These are phyloP conservation scores for Sugiyamaella neomexicana DNA, from an alignment of 1,139 yeast species.

Conservation along the genomic window DNA sequence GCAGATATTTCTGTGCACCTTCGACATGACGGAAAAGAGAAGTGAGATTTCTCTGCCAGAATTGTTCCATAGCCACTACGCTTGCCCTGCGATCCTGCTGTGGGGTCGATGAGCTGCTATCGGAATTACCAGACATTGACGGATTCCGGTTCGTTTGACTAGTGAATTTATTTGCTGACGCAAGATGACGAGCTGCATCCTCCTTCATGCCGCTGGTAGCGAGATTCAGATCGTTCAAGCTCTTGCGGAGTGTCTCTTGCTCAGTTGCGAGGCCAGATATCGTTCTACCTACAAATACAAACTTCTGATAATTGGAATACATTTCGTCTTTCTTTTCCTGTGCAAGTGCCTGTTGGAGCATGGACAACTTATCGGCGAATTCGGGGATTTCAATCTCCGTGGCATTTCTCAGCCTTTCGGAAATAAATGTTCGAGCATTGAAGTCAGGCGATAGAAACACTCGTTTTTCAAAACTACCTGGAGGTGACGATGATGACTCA, in stretches of 20 bases:
- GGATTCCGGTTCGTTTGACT: not conserved
- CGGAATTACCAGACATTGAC: not conserved
- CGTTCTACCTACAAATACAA: constrained; percentile 66
- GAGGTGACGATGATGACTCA: not conserved
- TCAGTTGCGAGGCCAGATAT: constrained; percentile 64
- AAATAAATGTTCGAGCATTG: constrained; percentile 54
- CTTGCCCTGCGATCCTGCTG: constrained; percentile 51
- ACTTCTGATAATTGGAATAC: constrained; percentile 70
- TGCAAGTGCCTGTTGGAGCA: constrained; percentile 56
- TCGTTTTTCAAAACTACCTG: constrained; percentile 13
- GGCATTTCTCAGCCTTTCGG: constrained; percentile 58
- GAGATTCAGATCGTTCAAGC: constrained; percentile 61
- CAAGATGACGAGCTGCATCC: constrained; percentile 52
- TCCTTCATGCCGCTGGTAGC: constrained; percentile 67
- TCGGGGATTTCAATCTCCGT: constrained; percentile 73
- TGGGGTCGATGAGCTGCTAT: constrained; percentile 10
- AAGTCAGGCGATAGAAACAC: constrained; percentile 39
- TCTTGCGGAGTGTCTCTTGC: constrained; percentile 58
- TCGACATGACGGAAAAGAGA: constrained; percentile 80
- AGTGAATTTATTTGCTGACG: not conserved
- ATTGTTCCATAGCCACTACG: constrained; percentile 67
- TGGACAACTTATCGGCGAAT: constrained; percentile 58
- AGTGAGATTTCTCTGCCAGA: constrained; percentile 78
- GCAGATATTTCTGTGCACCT: constrained; percentile 81
- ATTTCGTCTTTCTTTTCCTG: constrained; percentile 65